A percentile compares a stretch with the other conserved stretches of the same genome.
Conservation (phyloP, 2,329 filamentous ascomycete species). For the Paraphaeosphaeria minitans region DNA sequence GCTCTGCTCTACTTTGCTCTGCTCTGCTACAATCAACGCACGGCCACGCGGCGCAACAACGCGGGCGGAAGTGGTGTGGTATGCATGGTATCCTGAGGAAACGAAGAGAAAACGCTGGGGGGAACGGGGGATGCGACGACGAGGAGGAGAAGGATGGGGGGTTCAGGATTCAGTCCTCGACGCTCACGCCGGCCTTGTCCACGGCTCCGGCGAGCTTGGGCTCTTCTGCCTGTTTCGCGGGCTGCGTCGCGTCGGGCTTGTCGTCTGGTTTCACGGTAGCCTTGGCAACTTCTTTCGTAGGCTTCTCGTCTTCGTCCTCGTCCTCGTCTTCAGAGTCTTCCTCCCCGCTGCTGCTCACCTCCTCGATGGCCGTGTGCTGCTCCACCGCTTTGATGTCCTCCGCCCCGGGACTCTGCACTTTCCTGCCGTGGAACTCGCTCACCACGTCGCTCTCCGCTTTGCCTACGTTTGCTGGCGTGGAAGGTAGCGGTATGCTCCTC, state of each 20-base stretch:
- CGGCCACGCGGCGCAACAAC: too few relatives aligned
- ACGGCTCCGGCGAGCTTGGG: conserved; percentile 34
- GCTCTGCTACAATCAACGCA: too few relatives aligned
- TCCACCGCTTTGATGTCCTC: conserved; percentile 43
- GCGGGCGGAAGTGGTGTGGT: too few relatives aligned
- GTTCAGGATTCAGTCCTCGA: conserved; percentile 40
- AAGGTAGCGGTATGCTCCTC: conserved; percentile 24
- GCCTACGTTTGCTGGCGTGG: conserved; percentile 17
- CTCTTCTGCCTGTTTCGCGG: neutral
- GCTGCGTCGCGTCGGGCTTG: neutral
- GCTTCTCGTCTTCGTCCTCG: conserved; percentile 14
- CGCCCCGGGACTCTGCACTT: conserved; percentile 26
- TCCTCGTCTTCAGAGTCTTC: conserved; percentile 21
- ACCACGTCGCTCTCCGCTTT: neutral
- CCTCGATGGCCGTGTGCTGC: conserved; percentile 29
- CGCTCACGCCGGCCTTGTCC: conserved; percentile 42
- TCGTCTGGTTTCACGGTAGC: neutral
- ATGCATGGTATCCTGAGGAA: neutral
- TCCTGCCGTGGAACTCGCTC: conserved; percentile 29
- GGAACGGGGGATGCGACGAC: too few relatives aligned
- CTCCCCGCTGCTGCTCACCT: conserved; percentile 31
- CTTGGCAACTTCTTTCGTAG: neutral
- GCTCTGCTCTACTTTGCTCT: too few relatives aligned
- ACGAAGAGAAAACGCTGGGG: too few relatives aligned
- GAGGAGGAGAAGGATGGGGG: neutral